These are phyloP conservation scores for Penicillium cataractarum DNA, from an alignment of 495 filamentous ascomycete genomes.

Conservation along the genomic window DNA sequence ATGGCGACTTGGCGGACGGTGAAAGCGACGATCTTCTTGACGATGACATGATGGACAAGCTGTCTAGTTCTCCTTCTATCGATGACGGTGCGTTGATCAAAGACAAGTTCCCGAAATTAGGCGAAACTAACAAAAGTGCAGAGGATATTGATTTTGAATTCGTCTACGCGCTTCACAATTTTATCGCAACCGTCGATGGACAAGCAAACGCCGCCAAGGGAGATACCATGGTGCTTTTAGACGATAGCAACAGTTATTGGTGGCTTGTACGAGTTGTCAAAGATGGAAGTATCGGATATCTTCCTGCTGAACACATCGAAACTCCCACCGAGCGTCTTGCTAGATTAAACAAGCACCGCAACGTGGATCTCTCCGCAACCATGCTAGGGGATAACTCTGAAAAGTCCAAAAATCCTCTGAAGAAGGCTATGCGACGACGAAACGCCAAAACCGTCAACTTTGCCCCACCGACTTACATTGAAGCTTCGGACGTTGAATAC, in stretches of 20 bases:
- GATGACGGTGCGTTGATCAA: constrained; percentile 83
- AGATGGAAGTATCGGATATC: constrained; percentile 95
- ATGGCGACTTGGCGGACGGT: constrained; percentile 70
- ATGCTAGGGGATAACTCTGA: constrained; percentile 93
- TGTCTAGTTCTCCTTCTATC: constrained; percentile 97
- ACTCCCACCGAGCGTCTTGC: constrained; percentile 95
- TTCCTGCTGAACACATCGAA: constrained; percentile 98
- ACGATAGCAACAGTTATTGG: constrained; percentile 99
- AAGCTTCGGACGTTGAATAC: constrained; percentile 89
- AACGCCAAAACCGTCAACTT: constrained; percentile 92
- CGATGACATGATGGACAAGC: constrained; percentile 94
- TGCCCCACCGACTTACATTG: constrained; percentile 81
- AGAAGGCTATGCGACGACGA: constrained; percentile 84
- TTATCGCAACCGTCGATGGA: constrained; percentile 95
- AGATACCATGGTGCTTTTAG: constrained; percentile 99
- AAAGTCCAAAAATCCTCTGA: constrained; percentile 86
- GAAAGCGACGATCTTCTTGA: constrained; percentile 79
- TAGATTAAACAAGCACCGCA: constrained; percentile 94
- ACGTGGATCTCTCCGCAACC: constrained; percentile 91
- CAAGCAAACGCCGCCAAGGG: constrained; percentile 98
- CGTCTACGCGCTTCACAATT: constrained; percentile 97
- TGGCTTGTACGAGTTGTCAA: constrained; percentile 98
- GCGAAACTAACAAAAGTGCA: constrained; percentile 66
- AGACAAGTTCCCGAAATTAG: not conserved
- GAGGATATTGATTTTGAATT: constrained; percentile 99